Evolutionary conservation across 257 asterid genomes (phyloP), one percentile per base, ranked within the genome.

Genomic region (Mentha longifolia): DNA sequence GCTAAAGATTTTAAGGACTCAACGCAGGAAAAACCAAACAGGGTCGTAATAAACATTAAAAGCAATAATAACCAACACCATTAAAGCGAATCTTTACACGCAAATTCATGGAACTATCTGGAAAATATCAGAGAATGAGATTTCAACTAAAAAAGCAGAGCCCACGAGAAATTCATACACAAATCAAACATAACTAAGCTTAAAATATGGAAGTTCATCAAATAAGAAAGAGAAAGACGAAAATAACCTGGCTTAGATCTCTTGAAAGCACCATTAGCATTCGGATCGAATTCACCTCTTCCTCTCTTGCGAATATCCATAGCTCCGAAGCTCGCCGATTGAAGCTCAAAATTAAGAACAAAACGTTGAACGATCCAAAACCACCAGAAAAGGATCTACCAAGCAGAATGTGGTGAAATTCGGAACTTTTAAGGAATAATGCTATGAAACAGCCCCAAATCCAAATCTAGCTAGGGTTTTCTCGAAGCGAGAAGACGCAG

Each of bases 221-320:
- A 6, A 46, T 9, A 35, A 7, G 35, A 51, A 37, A 52, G 25
- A 15, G 17, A 31, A 61, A 20, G 17, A 45, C 37, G 5, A 28
- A 57, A 14, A 13, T 12, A 11, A 76, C 80, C 80, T 76, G 80
- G 80, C 30, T 70, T 76, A 14, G 72, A 76, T 76, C 57, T 76
- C 80, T 76, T 76, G 3, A 58, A 55, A 9, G 72, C 72, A 28
- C 76, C 73, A 76, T 70, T 70, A 43, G 47, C 67, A 70, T 11
- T 62, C 47, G 10, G 10, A 1, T 69, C 80, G 63, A 76, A 70
- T 54, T 76, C 80, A 37, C 46, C 72, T 56, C 80, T 70, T 61
- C 63, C 72, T 70, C 80, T 70, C 72, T 76, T 76, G 68, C 76
- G 80, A 65, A 70, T 76, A 54, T 76, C 80, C 80, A 76, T 76